Conservation (phyloP, 179 eudicot genomes). For the Heliamphora pulchella region DNA sequence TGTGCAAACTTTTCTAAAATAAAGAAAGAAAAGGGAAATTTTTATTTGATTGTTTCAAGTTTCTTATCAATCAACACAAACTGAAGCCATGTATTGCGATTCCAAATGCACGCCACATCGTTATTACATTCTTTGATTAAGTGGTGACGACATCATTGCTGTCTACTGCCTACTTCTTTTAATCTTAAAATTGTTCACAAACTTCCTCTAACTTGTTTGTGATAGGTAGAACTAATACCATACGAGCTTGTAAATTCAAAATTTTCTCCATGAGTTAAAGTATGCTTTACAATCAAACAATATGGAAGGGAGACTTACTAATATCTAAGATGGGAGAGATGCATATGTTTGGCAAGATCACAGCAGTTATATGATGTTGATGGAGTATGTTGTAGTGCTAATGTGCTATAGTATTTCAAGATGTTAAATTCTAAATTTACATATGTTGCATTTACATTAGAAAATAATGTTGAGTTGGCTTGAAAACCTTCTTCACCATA, state of each 20-base stretch:
- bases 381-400: background rate
- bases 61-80: background rate
- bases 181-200: conserved; percentile 1
- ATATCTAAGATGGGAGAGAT: background rate
- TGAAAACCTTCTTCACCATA: background rate
- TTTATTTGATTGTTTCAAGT: background rate
- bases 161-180: background rate
- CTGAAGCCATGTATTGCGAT: background rate
- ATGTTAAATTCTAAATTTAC: background rate
- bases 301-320: background rate
- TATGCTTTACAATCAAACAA: background rate
- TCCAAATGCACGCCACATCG: too few relatives aligned
- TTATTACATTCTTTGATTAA: background rate
- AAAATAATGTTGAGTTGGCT: background rate
- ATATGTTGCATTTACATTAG: background rate
- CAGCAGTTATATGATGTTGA: background rate
- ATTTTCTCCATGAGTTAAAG: background rate
- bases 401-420: background rate
- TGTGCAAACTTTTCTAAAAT: background rate
- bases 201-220: background rate
- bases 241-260: background rate
- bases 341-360: background rate
- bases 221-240: background rate
- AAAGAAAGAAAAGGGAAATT: background rate
- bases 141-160: background rate